Evolutionary conservation across 305 asterid genomes (phyloP), one percentile per base, ranked within the genome.

Genomic region (Solanum hybrid): DNA sequence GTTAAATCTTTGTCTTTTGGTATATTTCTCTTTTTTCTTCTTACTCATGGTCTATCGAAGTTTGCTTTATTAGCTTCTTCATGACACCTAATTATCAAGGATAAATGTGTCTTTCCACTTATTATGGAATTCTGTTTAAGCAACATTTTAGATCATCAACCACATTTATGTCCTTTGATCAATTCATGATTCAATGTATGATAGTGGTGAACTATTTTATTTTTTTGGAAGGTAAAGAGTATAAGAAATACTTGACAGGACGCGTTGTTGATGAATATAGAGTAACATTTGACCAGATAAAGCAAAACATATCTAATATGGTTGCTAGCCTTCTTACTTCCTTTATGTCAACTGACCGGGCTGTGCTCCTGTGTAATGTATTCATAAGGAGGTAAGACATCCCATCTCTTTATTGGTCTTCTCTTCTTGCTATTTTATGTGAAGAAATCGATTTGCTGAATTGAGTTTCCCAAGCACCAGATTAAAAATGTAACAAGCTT

Each of bases 221-320:
- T 38, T 38, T 97, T 94, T 93, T 97, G 90, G 99, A 96, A 94
- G 94, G 99, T 92, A 96, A 96, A 95, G 99, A 97, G 88, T 97
- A 96, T 93, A 96, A 95, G 93, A 95, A 95, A 93, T 79, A 93
- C 90, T 90, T 93, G 94, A 93, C 94, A 92, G 99, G 99, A 38
- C 98, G 97, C 90, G 99, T 97, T 88, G 91, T 94, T 93, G 98
- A 95, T 94, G 98, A 95, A 92, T 94, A 93, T 91, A 94, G 95
- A 91, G 91, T 93, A 88, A 95, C 98, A 78, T 89, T 92, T 92
- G 98, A 96, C 91, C 98, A 96, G 94, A 91, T 94, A 95, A 96
- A 96, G 96, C 96, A 96, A 94, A 94, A 93, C 90, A 92, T 93
- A 90, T 93, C 98, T 79, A 91, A 90, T 92, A 92, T 95, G 70